phyloP scores from a whole-genome alignment of 2,329 filamentous ascomycete species.

The Pochonia chlamydosporia region DNA sequence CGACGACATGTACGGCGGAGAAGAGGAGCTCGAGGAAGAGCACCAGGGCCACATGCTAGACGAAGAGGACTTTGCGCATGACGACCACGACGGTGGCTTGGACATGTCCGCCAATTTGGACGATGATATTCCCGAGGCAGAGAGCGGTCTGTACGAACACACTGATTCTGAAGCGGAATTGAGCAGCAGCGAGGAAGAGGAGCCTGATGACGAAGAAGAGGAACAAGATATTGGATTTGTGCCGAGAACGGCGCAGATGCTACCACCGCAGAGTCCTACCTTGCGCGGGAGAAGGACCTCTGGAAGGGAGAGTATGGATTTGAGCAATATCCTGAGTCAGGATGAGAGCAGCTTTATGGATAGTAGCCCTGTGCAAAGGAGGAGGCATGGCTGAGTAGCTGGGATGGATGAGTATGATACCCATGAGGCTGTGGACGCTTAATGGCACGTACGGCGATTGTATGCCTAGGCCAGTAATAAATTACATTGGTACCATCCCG shows the following conservation, averaged over 20 bases:
- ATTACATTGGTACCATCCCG: too few species aligned
- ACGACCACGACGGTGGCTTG: constrained; percentile 21
- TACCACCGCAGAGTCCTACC: constrained; percentile 32
- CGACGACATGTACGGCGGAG: constrained; percentile 45
- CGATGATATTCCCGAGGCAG: constrained; percentile 62
- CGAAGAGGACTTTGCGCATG: constrained; percentile 51
- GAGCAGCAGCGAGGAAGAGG: constrained; percentile 38
- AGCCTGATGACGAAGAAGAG: constrained; percentile 12
- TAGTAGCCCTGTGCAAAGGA: constrained; percentile 39
- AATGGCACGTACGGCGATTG: too few species aligned
- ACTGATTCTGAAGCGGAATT: constrained; percentile 68
- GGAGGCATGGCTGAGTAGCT: background rate
- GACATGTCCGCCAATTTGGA: constrained; percentile 66
- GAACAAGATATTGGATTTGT: constrained; percentile 32
- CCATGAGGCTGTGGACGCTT: too few species aligned
- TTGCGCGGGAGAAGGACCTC: constrained; percentile 20
- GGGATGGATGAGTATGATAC: background rate
- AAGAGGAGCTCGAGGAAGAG: constrained; percentile 50
- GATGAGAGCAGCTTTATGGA: constrained; percentile 53
- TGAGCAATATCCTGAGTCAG: constrained; percentile 49
- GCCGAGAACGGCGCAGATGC: constrained; percentile 27
- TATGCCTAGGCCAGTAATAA: too few species aligned
- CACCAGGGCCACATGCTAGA: constrained; percentile 54
- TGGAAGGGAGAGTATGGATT: constrained; percentile 45
- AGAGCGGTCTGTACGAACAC: constrained; percentile 65